A percentile compares a stretch with the other conserved stretches of the same genome.
Conservation (phyloP, 176 grass and related monocot species). For the Panicum miliaceum region DNA sequence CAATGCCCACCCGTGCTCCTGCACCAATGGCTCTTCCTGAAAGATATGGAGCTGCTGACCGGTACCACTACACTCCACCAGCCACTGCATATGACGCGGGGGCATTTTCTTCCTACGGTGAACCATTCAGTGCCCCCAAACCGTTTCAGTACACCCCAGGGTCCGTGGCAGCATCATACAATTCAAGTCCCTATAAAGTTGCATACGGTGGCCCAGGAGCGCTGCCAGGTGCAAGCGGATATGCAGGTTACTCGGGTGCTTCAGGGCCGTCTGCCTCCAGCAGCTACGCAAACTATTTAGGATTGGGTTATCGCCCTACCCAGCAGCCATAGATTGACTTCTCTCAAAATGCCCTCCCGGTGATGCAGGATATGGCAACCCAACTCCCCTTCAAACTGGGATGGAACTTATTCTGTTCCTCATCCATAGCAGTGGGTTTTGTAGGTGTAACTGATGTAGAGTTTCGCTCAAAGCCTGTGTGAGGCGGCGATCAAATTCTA, state of each 20-base stretch:
- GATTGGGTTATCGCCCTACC: conserved; percentile 41
- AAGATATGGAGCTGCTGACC: conserved; percentile 37
- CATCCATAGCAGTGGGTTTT: conserved; percentile 19
- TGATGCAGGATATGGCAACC: neutral
- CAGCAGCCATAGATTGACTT: conserved; percentile 53
- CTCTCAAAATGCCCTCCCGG: neutral
- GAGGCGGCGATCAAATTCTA: neutral
- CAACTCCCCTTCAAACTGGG: neutral
- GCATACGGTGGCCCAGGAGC: conserved; percentile 32
- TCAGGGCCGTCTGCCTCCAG: conserved; percentile 42
- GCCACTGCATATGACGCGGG: conserved; percentile 38
- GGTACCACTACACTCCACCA: conserved; percentile 47
- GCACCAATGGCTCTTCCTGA: conserved; percentile 49
- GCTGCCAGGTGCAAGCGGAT: conserved; percentile 21
- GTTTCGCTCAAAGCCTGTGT: neutral
- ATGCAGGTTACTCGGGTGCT: conserved; percentile 12
- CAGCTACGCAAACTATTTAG: conserved; percentile 49
- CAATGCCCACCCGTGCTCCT: conserved; percentile 44
- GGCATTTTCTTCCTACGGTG: conserved; percentile 38
- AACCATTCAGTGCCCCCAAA: conserved; percentile 40
- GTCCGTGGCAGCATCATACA: conserved; percentile 47
- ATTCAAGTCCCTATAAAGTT: conserved; percentile 41
- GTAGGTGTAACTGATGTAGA: conserved; percentile 41
- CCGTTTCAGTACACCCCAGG: conserved; percentile 50
- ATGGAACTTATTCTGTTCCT: conserved; percentile 27